Conservation (phyloP, 345 rosid species). For the Chamaenerion angustifolium region DNA sequence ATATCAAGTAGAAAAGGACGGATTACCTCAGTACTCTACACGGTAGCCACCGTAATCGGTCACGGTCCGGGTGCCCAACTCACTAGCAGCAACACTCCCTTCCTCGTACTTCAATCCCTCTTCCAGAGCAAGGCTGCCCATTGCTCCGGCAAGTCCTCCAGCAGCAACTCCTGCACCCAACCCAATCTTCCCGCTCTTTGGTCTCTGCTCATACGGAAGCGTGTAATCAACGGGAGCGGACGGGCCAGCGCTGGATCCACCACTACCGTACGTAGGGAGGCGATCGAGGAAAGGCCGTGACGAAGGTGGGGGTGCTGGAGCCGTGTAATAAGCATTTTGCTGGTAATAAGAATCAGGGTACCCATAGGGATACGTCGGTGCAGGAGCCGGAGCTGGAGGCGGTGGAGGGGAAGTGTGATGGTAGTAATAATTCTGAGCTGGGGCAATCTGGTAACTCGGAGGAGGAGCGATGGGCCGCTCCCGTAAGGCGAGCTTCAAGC, state of each 20-base stretch:
- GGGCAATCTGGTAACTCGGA: slow-evolving; percentile 15
- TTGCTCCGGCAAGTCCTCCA: too few relatives aligned
- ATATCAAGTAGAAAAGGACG: too few relatives aligned
- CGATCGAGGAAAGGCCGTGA: slow-evolving; percentile 5
- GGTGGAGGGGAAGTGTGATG: slow-evolving; percentile 11
- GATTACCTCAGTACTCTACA: too few relatives aligned
- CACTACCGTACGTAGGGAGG: slow-evolving; percentile 2
- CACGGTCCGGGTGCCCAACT: too few relatives aligned
- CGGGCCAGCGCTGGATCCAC: slow-evolving; percentile 7
- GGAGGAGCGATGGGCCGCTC: slow-evolving; percentile 21
- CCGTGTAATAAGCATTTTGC: slow-evolving; percentile 1
- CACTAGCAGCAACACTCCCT: too few relatives aligned
- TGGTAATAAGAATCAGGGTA: slow-evolving; percentile 1
- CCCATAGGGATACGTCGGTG: slow-evolving; percentile 9
- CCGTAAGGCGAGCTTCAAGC: slow-evolving; percentile 27
- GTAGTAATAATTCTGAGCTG: slow-evolving; percentile 8
- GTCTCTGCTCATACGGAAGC: too few relatives aligned
- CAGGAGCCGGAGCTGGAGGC: slow-evolving; percentile 5
- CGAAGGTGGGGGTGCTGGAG: slow-evolving; percentile 13
- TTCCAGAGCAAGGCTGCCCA: too few relatives aligned
- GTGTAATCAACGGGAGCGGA: slow-evolving; percentile 23
- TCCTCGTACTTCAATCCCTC: too few relatives aligned
- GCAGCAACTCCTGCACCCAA: too few relatives aligned
- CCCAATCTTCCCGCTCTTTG: too few relatives aligned
- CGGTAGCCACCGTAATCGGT: too few relatives aligned